phyloP scores from a whole-genome alignment of 306 rosid species.

The Gynostemma pentaphyllum region DNA sequence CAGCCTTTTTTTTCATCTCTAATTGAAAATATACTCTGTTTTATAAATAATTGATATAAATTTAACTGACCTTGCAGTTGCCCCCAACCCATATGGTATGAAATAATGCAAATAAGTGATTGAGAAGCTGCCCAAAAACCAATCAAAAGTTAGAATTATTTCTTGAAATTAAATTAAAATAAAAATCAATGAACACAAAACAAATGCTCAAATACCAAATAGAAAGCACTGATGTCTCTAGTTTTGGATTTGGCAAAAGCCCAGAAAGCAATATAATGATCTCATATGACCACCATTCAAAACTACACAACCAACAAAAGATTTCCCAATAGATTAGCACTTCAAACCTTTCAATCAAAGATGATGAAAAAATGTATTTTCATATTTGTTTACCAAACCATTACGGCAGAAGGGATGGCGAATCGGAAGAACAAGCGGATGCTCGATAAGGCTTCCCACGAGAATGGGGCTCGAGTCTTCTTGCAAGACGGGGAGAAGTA shows the following conservation, averaged over 20 bases:
- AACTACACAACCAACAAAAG: slow-evolving; percentile 16
- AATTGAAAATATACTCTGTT: too few species aligned
- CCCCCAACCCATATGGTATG: slow-evolving; percentile 46
- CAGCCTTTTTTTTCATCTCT: too few species aligned
- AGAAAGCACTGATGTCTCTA: slow-evolving; percentile 54
- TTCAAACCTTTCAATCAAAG: too few species aligned
- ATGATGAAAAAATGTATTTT: too few species aligned
- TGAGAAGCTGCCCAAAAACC: slow-evolving; percentile 32
- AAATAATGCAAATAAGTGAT: slow-evolving; percentile 34
- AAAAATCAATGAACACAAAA: neutral
- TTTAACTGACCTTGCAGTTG: slow-evolving; percentile 45
- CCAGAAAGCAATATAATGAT: slow-evolving; percentile 47
- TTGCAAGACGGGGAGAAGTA: slow-evolving; percentile 35
- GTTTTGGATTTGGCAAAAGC: slow-evolving; percentile 37
- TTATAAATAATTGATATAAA: too few species aligned
- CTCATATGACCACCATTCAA: slow-evolving; percentile 70
- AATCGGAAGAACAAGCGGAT: slow-evolving; percentile 25
- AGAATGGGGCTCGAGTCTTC: slow-evolving; percentile 24
- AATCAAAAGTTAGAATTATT: neutral
- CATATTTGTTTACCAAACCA: slow-evolving; percentile 80
- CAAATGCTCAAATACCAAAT: slow-evolving; percentile 21
- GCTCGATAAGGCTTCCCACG: slow-evolving; percentile 20
- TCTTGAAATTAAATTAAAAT: neutral
- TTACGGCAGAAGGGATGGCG: slow-evolving; percentile 54
- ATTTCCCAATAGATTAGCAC: too few species aligned